Percentiles rank a stretch among this genome's conserved stretches.
These are phyloP conservation scores for Pseudopithomyces chartarum DNA, from an alignment of 2,329 filamentous ascomycete species.

Conservation along the genomic window DNA sequence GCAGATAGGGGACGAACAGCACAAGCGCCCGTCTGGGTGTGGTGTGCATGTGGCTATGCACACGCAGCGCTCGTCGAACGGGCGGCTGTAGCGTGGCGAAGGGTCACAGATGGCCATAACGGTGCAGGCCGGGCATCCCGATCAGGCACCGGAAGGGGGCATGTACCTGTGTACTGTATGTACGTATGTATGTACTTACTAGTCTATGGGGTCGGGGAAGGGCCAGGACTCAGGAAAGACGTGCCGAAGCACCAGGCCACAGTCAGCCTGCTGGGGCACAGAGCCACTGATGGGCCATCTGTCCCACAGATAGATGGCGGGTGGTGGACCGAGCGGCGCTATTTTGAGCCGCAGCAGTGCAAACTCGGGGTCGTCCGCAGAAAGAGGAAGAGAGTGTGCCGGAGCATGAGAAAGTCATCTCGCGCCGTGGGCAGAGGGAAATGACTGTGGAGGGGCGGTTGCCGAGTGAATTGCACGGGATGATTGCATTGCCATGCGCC, in stretches of 20 bases:
- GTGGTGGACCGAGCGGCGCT: background rate
- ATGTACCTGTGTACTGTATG: too few relatives aligned
- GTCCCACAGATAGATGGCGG: background rate
- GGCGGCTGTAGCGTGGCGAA: slow-evolving; percentile 6
- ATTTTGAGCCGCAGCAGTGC: background rate
- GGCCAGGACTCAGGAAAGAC: background rate
- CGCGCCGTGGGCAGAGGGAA: background rate
- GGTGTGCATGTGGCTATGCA: background rate
- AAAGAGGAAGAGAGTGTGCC: too few relatives aligned
- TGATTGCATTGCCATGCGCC: background rate
- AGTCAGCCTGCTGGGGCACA: background rate
- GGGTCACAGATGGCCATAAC: background rate
- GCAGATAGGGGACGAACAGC: background rate
- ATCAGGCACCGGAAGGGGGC: background rate
- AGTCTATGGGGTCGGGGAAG: background rate
- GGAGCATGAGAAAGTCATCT: background rate
- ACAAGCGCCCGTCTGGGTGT: background rate
- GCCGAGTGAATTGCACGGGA: slow-evolving; percentile 1
- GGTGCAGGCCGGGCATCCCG: background rate
- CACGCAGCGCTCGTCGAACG: background rate
- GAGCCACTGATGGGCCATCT: background rate
- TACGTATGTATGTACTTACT: too few relatives aligned
- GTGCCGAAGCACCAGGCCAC: background rate
- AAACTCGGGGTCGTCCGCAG: background rate
- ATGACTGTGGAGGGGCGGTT: background rate